Conservation (phyloP, 352 stramenopile genomes). For the Globisporangium spinosum region DNA sequence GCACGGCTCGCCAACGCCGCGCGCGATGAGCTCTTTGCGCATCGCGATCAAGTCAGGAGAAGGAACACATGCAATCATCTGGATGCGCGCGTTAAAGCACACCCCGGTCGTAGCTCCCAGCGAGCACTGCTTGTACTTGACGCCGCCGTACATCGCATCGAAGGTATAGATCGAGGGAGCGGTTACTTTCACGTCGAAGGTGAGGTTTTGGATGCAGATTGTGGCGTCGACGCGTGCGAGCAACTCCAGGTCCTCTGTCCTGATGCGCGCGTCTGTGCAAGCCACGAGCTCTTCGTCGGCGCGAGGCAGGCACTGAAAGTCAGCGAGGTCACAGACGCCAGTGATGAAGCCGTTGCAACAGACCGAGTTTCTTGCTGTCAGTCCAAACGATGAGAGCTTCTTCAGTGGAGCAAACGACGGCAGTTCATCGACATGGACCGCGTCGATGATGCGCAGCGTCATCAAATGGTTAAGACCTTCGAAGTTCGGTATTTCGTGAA, state of each 20-base stretch:
- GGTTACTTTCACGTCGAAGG: background rate
- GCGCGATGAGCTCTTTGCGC: conserved; percentile 31
- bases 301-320: conserved; percentile 29
- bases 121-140: conserved; percentile 31
- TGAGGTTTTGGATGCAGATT: conserved; percentile 9
- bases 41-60: conserved; percentile 31
- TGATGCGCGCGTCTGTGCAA: conserved; percentile 26
- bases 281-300: conserved; percentile 21
- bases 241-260: conserved; percentile 16
- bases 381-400: background rate
- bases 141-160: conserved; percentile 25
- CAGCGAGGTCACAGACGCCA: background rate
- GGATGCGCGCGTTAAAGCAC: conserved; percentile 44
- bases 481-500: conserved; percentile 3
- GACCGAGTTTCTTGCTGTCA: background rate
- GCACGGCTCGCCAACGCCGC: conserved; percentile 22
- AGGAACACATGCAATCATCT: conserved; percentile 41
- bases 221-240: background rate
- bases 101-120: conserved; percentile 23
- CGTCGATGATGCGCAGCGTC: conserved; percentile 2
- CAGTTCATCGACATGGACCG: conserved; percentile 19
- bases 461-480: conserved; percentile 16
- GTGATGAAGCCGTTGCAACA: conserved; percentile 1
- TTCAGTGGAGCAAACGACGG: conserved; percentile 15
- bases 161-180: conserved; percentile 22